Evolutionary conservation across 495 filamentous ascomycete genomes (phyloP).

Genomic region (Penicillium fimorum): DNA sequence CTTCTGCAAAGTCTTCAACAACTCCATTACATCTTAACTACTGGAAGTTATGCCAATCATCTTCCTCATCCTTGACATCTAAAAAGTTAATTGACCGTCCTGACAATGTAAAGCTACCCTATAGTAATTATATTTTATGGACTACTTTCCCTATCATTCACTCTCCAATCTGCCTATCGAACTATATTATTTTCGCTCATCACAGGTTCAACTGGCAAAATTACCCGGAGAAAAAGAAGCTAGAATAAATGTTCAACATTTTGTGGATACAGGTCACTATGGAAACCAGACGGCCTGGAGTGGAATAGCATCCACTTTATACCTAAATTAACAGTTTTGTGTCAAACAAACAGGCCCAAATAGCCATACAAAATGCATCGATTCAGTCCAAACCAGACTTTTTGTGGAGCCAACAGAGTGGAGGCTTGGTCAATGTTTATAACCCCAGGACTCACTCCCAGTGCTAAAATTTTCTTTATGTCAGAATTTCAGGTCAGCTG

Average conservation of each 20-base stretch:
- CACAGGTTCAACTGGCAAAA: too few species aligned
- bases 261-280: not conserved
- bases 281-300: not conserved
- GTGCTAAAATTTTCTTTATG: not conserved
- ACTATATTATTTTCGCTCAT: too few species aligned
- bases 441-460: not conserved
- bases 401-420: not conserved
- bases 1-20: not conserved
- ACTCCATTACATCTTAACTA: not conserved
- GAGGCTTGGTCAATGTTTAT: not conserved
- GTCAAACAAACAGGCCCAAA: too few species aligned
- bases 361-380: not conserved
- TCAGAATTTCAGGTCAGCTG: not conserved
- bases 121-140: too few species aligned
- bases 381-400: not conserved
- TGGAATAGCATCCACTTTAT: constrained; percentile 3
- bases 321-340: not conserved
- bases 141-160: too few species aligned
- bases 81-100: constrained; percentile 26
- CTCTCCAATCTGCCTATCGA: too few species aligned
- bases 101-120: constrained; percentile 2
- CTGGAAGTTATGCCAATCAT: constrained; percentile 24
- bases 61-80: constrained; percentile 34
- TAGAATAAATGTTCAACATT: not conserved
- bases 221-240: not conserved